phyloP scores from a whole-genome alignment of 805 yeast genomes.

The Candida namnaoensis region DNA sequence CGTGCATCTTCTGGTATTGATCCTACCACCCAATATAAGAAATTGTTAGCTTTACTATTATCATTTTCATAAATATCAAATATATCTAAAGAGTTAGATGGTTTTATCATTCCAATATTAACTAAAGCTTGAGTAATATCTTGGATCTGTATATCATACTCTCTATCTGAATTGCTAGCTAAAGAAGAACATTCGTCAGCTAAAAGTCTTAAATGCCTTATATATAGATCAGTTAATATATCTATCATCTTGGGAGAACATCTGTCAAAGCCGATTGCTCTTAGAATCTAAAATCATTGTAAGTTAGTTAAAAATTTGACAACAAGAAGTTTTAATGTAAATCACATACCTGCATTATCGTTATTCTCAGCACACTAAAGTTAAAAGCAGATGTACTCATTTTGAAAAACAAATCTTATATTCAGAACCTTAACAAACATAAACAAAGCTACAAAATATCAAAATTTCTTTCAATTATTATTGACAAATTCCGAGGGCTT shows the following conservation, averaged over 20 bases:
- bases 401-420: too few species aligned
- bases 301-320: neutral
- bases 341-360: slow-evolving; percentile 35
- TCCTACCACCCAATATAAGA: slow-evolving; percentile 50
- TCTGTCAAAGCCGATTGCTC: slow-evolving; percentile 78
- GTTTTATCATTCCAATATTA: slow-evolving; percentile 53
- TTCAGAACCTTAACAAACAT: too few species aligned
- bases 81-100: slow-evolving; percentile 45
- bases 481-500: too few species aligned
- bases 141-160: slow-evolving; percentile 41
- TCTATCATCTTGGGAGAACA: slow-evolving; percentile 67
- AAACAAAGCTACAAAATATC: too few species aligned
- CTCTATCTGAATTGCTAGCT: slow-evolving; percentile 35
- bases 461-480: too few species aligned
- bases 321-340: neutral
- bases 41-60: slow-evolving; percentile 37
- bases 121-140: slow-evolving; percentile 70
- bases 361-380: slow-evolving; percentile 36
- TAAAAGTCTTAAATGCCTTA: slow-evolving; percentile 52
- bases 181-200: slow-evolving; percentile 39
- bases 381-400: slow-evolving; percentile 29
- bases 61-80: slow-evolving; percentile 39
- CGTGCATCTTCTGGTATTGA: slow-evolving; percentile 35
- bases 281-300: slow-evolving; percentile 38
- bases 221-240: slow-evolving; percentile 66